Evolutionary conservation across 2,329 filamentous ascomycete genomes (phyloP).

Genomic region (Sporothrix brasiliensis): DNA sequence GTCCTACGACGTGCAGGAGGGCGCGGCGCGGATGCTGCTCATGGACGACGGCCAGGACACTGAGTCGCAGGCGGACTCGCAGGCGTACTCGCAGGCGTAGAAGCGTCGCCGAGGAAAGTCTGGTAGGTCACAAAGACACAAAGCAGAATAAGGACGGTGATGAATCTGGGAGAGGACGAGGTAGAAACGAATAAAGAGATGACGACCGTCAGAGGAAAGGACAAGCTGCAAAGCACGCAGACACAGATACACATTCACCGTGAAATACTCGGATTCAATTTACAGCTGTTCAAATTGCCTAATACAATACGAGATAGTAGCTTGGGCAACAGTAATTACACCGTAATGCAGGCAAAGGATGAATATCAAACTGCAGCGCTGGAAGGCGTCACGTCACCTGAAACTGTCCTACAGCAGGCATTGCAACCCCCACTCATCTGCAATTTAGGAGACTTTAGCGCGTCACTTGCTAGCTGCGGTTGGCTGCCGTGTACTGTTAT

Average conservation of each 20-base stretch:
- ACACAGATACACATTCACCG: too few relatives aligned
- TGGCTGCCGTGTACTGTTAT: neutral
- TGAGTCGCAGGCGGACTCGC: neutral
- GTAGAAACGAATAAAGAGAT: too few relatives aligned
- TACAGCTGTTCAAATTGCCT: too few relatives aligned
- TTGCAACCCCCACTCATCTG: neutral
- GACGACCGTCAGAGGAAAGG: too few relatives aligned
- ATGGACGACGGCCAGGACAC: slow-evolving; percentile 10
- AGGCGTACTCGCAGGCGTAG: slow-evolving; percentile 33
- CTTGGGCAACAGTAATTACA: too few relatives aligned
- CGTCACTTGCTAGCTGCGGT: slow-evolving; percentile 1
- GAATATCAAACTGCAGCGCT: too few relatives aligned
- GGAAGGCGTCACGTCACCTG: too few relatives aligned
- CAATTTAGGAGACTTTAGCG: neutral
- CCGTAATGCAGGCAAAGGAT: too few relatives aligned
- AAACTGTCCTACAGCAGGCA: neutral
- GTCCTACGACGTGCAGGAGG: slow-evolving; percentile 41
- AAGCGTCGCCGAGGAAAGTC: neutral
- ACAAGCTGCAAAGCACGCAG: too few relatives aligned
- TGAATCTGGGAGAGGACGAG: neutral
- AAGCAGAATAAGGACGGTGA: neutral
- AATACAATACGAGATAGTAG: too few relatives aligned
- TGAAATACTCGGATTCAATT: too few relatives aligned
- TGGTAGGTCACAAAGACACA: neutral
- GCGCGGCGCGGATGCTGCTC: slow-evolving; percentile 30